phyloP scores from a whole-genome alignment of 2,329 filamentous ascomycete species.

The Sphaerulina populicola region DNA sequence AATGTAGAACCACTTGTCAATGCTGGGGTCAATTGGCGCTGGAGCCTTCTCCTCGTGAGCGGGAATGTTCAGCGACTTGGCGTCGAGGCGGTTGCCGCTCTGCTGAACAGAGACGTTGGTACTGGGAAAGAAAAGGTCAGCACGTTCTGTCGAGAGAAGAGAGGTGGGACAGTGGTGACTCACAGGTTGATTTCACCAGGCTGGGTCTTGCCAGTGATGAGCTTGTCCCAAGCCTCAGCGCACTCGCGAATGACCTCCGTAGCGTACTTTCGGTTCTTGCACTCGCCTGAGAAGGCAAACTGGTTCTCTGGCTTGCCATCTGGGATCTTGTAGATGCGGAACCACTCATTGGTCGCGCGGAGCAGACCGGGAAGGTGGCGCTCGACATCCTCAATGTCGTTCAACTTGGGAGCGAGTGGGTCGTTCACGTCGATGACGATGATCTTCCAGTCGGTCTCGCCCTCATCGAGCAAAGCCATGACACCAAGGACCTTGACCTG shows the following conservation, averaged over 20 bases:
- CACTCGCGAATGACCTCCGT: constrained; percentile 94
- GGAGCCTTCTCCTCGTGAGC: constrained; percentile 69
- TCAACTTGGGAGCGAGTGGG: constrained; percentile 88
- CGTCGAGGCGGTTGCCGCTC: constrained; percentile 63
- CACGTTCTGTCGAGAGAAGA: background rate
- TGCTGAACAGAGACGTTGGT: constrained; percentile 70
- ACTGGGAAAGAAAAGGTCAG: constrained; percentile 38
- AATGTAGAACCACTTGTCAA: constrained; percentile 99
- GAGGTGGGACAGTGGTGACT: constrained; percentile 37
- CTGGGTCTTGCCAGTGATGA: constrained; percentile 81
- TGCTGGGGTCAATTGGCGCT: constrained; percentile 86
- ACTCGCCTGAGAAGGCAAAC: constrained; percentile 99
- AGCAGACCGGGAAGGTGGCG: constrained; percentile 93
- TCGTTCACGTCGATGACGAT: constrained; percentile 99
- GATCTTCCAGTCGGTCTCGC: constrained; percentile 99
- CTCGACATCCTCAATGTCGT: constrained; percentile 98
- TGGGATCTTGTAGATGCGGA: constrained; percentile 99
- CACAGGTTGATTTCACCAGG: constrained; percentile 74
- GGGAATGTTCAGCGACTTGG: constrained; percentile 67
- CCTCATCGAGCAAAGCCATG: constrained; percentile 98
- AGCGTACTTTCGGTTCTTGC: constrained; percentile 99
- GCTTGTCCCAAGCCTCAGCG: constrained; percentile 90
- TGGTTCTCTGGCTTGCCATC: constrained; percentile 99
- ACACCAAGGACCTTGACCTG: constrained; percentile 99
- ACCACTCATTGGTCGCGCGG: constrained; percentile 99